These are phyloP conservation scores for Myriangium duriaei DNA, from an alignment of 2,329 filamentous ascomycete genomes.

Conservation along the genomic window DNA sequence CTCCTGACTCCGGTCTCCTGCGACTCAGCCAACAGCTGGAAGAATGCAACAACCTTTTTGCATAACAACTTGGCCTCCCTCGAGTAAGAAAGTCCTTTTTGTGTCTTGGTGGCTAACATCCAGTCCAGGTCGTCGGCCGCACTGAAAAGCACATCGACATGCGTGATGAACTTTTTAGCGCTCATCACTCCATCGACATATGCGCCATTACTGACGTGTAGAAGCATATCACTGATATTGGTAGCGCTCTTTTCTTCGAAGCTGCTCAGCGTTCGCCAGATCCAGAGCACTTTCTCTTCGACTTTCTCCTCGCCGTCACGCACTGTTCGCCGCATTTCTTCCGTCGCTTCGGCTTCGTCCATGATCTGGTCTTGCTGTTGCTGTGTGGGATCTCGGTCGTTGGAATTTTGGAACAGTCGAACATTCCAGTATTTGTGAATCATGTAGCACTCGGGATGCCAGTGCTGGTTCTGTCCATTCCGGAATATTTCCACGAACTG, in stretches of 20 bases:
- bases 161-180: conserved; percentile 89
- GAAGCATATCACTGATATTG: conserved; percentile 96
- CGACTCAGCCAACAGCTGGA: conserved; percentile 84
- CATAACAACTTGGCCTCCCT: conserved; percentile 98
- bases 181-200: conserved; percentile 92
- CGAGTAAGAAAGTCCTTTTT: conserved; percentile 85
- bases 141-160: conserved; percentile 84
- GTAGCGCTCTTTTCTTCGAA: conserved; percentile 97
- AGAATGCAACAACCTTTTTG: conserved; percentile 98
- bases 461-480: conserved; percentile 96
- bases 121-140: conserved; percentile 76
- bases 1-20: conserved; percentile 84
- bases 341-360: conserved; percentile 44
- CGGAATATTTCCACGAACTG: conserved; percentile 98
- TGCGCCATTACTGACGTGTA: conserved; percentile 94
- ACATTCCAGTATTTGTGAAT: conserved; percentile 99
- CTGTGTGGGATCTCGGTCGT: conserved; percentile 15
- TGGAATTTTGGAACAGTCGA: conserved; percentile 41
- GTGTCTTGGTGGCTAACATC: conserved; percentile 53
- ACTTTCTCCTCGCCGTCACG: conserved; percentile 82
- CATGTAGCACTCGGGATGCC: conserved; percentile 99
- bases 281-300: conserved; percentile 94
- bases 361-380: conserved; percentile 15
- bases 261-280: conserved; percentile 93
- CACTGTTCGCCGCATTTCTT: conserved; percentile 61